Percentiles rank a stretch among this genome's conserved stretches.
phyloP scores from a whole-genome alignment of 345 rosid species.

The Arabidopsis thaliana region DNA sequence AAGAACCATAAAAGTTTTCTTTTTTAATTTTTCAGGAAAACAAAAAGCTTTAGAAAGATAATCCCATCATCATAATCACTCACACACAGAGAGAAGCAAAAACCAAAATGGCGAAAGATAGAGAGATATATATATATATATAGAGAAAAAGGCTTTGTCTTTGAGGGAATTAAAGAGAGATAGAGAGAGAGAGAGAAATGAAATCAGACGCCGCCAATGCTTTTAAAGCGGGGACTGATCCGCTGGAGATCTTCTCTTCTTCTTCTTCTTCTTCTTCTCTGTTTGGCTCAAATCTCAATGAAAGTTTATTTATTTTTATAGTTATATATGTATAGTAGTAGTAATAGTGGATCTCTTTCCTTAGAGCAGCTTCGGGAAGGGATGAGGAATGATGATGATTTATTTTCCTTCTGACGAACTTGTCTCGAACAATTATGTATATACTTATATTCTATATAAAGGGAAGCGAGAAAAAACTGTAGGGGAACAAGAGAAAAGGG shows the following conservation, averaged over 20 bases:
- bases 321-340: not conserved
- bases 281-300: slow-evolving; percentile 59
- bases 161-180: slow-evolving; percentile 6
- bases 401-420: slow-evolving; percentile 49
- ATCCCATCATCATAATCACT: slow-evolving; percentile 41
- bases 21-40: slow-evolving; percentile 41
- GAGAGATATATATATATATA: slow-evolving; percentile 31
- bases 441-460: not conserved
- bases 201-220: slow-evolving; percentile 83
- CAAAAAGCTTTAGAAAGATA: slow-evolving; percentile 30
- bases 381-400: slow-evolving; percentile 45
- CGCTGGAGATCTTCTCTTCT: slow-evolving; percentile 43
- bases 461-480: not conserved
- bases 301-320: not conserved
- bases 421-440: slow-evolving; percentile 39
- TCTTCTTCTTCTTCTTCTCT: slow-evolving; percentile 15
- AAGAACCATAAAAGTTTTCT: slow-evolving; percentile 33
- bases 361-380: slow-evolving; percentile 35
- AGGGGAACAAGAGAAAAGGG: not conserved
- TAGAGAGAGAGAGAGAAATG: slow-evolving; percentile 31
- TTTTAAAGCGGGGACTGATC: slow-evolving; percentile 62
- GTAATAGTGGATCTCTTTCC: slow-evolving; percentile 5
- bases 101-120: slow-evolving; percentile 38
- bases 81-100: slow-evolving; percentile 24
- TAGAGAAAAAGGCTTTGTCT: slow-evolving; percentile 1